Base-by-base conservation (phyloP, 805 yeast genomes). In the Blastobotrys mokoenaii region DNA sequence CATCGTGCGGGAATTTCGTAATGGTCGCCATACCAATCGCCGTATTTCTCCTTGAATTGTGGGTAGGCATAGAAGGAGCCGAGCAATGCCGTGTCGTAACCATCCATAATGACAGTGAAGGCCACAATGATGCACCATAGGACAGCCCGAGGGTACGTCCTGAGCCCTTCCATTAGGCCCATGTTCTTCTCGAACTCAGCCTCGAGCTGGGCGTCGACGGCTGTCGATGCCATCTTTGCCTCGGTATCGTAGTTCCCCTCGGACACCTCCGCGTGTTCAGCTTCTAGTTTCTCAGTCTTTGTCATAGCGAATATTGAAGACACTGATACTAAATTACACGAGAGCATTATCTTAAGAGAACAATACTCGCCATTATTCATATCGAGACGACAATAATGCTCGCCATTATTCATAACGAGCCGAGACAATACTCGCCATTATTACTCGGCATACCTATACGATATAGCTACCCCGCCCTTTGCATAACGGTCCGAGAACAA, bases 31-130 rank as follows among this genome's bases (percentile, higher is more conserved):
- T 9, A n/a, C 6, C 44, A 40, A 12, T 33, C 71, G 67, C 56
- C 59, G 49, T 65, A 74, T 51, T 65, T 64, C 41, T 51, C 53
- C 38, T 59, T 57, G 49, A 74, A 74, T 15, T 68, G 62, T 1
- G 74, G 74, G 51, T 67, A 64, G 2, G 70, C 75, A 57, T 62
- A 72, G 53, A 74, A 67, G 5, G 70, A 59, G 27, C 60, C 55
- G 40, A 72, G 56, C 43, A 73, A 59, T 34, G 60, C 61, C 11
- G 63, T 55, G 50, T 73, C 77, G 56, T 69, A 73, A n/a, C 77
- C 78, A 50, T 72, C 77, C 76, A 72, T 72, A 43, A 73, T 53
- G 43, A 73, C 59, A 25, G 72, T 29, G 25, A 39, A 18, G 11
- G 42, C 15, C 25, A 39, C 35, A 12, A 18, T 20, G 15, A 39